phyloP scores from a whole-genome alignment of 225 moss, liverwort and hornwort species.

The Pleurozium schreberi region DNA sequence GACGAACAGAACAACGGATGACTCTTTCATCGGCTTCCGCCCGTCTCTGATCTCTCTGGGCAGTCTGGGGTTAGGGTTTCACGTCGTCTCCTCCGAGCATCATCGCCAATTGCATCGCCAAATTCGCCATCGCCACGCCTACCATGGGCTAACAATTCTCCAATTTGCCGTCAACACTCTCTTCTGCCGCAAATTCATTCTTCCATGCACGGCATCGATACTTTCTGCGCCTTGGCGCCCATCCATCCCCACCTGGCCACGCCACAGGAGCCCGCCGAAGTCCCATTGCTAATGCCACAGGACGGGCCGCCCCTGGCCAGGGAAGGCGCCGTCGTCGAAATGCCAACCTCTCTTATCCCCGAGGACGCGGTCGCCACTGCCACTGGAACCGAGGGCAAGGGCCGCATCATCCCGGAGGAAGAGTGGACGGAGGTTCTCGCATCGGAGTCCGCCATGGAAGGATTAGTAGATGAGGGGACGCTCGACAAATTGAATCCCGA shows the following conservation, averaged over 20 bases:
- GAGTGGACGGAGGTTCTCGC: background rate
- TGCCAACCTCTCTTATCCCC: background rate
- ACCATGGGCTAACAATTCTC: background rate
- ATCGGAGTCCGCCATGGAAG: background rate
- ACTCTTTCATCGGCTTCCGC: background rate
- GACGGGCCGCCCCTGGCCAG: background rate
- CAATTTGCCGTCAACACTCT: background rate
- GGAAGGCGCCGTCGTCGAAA: background rate
- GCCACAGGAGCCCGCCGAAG: background rate
- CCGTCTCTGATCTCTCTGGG: no score
- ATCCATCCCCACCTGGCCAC: rapidly evolving
- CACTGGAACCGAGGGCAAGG: background rate
- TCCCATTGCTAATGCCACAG: background rate
- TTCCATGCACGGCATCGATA: background rate
- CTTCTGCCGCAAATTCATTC: background rate
- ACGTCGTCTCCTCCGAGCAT: background rate
- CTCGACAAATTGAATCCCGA: background rate
- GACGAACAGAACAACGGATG: background rate
- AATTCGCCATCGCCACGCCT: background rate
- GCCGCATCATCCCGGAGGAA: background rate
- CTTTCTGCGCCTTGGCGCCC: background rate
- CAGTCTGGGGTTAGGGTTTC: background rate
- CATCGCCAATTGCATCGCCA: background rate
- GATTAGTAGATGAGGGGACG: background rate
- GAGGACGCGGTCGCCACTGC: background rate